These are phyloP conservation scores for Boletus rex-veris DNA, from an alignment of 768 basidiomycete genomes.

Conservation along the genomic window DNA sequence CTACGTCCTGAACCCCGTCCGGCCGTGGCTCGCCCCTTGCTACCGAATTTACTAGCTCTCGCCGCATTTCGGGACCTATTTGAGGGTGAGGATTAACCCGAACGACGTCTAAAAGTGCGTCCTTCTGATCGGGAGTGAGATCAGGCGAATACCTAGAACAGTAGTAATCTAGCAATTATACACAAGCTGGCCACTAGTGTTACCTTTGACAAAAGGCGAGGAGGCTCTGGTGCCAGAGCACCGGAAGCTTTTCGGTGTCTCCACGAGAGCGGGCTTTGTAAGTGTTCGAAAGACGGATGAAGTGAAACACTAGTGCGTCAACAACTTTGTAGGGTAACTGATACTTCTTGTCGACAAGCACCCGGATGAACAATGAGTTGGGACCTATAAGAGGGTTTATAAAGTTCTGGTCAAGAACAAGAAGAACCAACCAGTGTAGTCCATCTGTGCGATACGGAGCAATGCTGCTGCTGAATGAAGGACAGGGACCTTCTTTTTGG, in stretches of 20 bases:
- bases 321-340: slow-evolving; percentile 97
- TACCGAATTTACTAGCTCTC: slow-evolving; percentile 86
- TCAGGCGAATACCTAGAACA: slow-evolving; percentile 80
- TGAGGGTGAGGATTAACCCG: slow-evolving; percentile 82
- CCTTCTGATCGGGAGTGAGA: slow-evolving; percentile 95
- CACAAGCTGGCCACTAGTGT: slow-evolving; percentile 3
- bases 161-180: not conserved
- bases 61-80: slow-evolving; percentile 84
- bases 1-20: slow-evolving; percentile 61
- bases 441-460: slow-evolving; percentile 91
- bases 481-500: slow-evolving; percentile 91
- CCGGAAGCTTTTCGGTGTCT: slow-evolving; percentile 82
- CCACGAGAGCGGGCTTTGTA: slow-evolving; percentile 71
- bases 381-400: slow-evolving; percentile 48
- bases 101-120: slow-evolving; percentile 91
- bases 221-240: slow-evolving; percentile 96
- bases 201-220: slow-evolving; percentile 92
- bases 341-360: slow-evolving; percentile 96
- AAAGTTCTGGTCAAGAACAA: not conserved
- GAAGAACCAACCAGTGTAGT: slow-evolving; percentile 70
- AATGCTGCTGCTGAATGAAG: slow-evolving; percentile 95
- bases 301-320: slow-evolving; percentile 97
- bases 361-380: slow-evolving; percentile 94
- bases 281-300: slow-evolving; percentile 91
- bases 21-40: slow-evolving; percentile 76